Evolutionary conservation across 257 asterid species (phyloP), one percentile per base, ranked within the genome.

Genomic region (Rauvolfia tetraphylla): DNA sequence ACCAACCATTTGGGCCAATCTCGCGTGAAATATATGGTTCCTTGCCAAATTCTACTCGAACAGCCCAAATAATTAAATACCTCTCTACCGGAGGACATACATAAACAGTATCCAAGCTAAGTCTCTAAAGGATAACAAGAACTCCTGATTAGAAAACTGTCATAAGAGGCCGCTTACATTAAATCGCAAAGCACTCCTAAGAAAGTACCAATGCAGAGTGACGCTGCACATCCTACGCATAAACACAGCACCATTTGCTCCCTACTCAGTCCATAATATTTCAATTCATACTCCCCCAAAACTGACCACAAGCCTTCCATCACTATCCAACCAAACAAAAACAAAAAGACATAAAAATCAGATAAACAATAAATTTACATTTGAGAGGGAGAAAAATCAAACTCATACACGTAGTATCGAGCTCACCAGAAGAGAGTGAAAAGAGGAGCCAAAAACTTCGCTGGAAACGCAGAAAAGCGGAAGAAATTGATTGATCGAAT

Each of bases 261-360:
- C 79, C 85, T 92, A 79, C 84, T 79, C 80, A 87, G 58, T 42
- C 97, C 96, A 79, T 86, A 89, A 81, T 84, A 87, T 14, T 78
- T 86, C 86, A 84, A 81, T 76, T 91, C 98, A 83, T 84, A 85
- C 87, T 95, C 99, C 22, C 98, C 97, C 81, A 88, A 89, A 89
- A 91, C 89, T n/a, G 82, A 78, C 91, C 89, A 86, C 65, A 90
- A 81, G 65, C 99, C 97, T 85, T 91, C 90, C 85, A 88, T 81
- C 81, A 86, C 97, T 91, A 72, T 61, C 34, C 42, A 72, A 58
- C 68, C 59, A 68, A 22, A 68, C 23, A 79, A 81, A 63, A 80
- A 76, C 0, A 15, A 57, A 62, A 75, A 4, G 23, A 51, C 41
- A 33, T 73, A 49, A 75, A 33, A 73, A 48, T 46, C 58, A 79